Evolutionary conservation across 345 rosid species (phyloP), one percentile per base, ranked within the genome.

Genomic region (Mallotus nudiflorus): DNA sequence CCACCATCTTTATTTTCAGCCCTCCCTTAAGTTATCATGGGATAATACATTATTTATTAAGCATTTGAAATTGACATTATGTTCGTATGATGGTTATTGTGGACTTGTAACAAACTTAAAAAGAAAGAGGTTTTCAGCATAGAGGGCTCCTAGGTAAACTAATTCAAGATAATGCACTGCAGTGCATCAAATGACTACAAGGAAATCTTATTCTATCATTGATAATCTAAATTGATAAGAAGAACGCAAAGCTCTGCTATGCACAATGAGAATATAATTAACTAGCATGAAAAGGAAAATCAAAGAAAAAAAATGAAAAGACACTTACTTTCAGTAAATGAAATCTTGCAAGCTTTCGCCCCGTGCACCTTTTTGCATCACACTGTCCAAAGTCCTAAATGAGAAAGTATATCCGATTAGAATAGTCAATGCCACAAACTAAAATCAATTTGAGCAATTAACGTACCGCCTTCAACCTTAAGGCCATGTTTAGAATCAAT

Each of bases 331-430:
- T 95, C 84, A 95, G 77, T 75, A 92, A 77, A 78, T 85, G 76
- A 75, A 92, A 95, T 91, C 99, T 89, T 53, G 91, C 72, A 71
- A 92, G 96, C 70, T 95, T 92, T 64, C 99, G 96, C 63, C 99
- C 97, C 0, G 99, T 95, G 82, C 99, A 95, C 85, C 89, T 84
- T 84, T 92, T 95, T 27, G 96, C 90, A 84, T 91, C 97, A 78
- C 99, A 91, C 67, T 96, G 98, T 65, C 97, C 94, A 78, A 96
- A 92, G 78, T 96, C 98, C 94, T 92, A 82, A 78, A 65, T 53
- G 73, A 77, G 33, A 75, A 19, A 22, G 64, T 9, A 18, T 16
- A 62, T 80, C 55, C 46, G 68, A 48, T 65, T 25, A 67, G 6
- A 19, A 39, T 39, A 39, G 9, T 55, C 63, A 62, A 28, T 16